Conservation (phyloP, 495 filamentous ascomycete genomes). For the Ascodesmis nigricans region DNA sequence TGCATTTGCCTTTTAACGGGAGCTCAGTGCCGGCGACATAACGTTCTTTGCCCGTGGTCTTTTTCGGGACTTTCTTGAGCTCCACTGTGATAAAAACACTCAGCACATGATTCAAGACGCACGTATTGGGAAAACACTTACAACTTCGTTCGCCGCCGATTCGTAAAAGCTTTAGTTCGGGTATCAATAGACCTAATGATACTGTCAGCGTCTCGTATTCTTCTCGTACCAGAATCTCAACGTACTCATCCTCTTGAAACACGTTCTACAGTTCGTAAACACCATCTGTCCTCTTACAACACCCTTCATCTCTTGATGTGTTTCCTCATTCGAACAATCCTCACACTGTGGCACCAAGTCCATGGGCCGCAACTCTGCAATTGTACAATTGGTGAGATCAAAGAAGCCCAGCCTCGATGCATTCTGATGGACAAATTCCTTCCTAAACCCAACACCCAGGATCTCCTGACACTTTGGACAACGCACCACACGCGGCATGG, state of each 20-base stretch:
- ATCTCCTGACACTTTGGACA: constrained; percentile 62
- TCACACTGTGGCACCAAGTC: constrained; percentile 48
- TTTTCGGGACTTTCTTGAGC: constrained; percentile 29
- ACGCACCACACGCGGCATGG: constrained; percentile 23
- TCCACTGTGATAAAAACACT: constrained; percentile 20
- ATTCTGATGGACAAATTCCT: constrained; percentile 53
- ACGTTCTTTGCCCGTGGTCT: constrained; percentile 42
- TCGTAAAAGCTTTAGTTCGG: constrained; percentile 58
- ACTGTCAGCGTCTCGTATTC: neutral
- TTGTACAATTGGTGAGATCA: constrained; percentile 55
- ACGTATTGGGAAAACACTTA: constrained; percentile 2
- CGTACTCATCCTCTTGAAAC: constrained; percentile 60
- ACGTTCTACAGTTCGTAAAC: constrained; percentile 58
- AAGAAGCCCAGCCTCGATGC: constrained; percentile 52
- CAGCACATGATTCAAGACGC: too few species aligned
- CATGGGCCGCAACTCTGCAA: constrained; percentile 63
- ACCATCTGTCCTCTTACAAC: constrained; percentile 53
- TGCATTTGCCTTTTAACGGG: constrained; percentile 49
- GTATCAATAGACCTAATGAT: constrained; percentile 38
- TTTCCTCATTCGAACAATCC: constrained; percentile 49
- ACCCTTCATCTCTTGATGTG: constrained; percentile 39
- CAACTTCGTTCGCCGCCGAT: constrained; percentile 32
- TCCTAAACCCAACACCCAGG: constrained; percentile 47
- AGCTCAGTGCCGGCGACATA: constrained; percentile 61
- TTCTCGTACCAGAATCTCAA: too few species aligned